Base-by-base conservation (phyloP, 768 basidiomycete genomes). In the Podaxis mareebaensis region DNA sequence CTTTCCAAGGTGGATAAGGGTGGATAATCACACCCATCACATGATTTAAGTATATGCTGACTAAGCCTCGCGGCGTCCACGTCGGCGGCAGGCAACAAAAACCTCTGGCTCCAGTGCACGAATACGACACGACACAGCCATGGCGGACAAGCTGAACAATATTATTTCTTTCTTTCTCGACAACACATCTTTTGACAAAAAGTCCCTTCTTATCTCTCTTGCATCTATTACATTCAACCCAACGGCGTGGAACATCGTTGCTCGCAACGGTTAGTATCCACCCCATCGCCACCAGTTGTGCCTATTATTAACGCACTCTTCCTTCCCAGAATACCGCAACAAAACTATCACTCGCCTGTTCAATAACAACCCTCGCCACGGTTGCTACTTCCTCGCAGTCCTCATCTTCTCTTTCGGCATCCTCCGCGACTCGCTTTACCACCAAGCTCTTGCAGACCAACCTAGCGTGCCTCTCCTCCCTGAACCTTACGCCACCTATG, bases 241-340 rank as follows among this genome's bases (percentile, higher is more conserved):
- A 0, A 87, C 88, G 1, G 95, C 90, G 63, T 99, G 96, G 96
- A 99, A 99, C 75, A 87, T 95, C 65, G 87, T 96, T 30, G 96
- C 96, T 26, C 89, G 88, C 61, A 94, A 96, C 78, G 95, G 95
- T 95, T 66, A 54, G 86, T 57, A 13, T 22, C 60, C 22, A 49
- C 44, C 53, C 36, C n/a, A 54, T 11, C n/a, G 7, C 38, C 28
- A 42, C 15, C 26, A 36, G 52, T 51, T 11, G 49, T 44, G 28
- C 61, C 26, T 58, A 49, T 61, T 36, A 53, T 44, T 33, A 48
- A 42, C 51, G 8, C 44, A 13, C 3, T 60, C 39, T 53, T 51
- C 12, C 26, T 22, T 28, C 49, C 4, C 49, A 83, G 81, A 83
- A 71, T 93, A 92, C 77, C 86, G 79, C 64, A 91, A 95, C 77